Evolutionary conservation across 768 basidiomycete genomes (phyloP), one percentile per base, ranked within the genome.

Genomic region (Podaxis mareebaensis): DNA sequence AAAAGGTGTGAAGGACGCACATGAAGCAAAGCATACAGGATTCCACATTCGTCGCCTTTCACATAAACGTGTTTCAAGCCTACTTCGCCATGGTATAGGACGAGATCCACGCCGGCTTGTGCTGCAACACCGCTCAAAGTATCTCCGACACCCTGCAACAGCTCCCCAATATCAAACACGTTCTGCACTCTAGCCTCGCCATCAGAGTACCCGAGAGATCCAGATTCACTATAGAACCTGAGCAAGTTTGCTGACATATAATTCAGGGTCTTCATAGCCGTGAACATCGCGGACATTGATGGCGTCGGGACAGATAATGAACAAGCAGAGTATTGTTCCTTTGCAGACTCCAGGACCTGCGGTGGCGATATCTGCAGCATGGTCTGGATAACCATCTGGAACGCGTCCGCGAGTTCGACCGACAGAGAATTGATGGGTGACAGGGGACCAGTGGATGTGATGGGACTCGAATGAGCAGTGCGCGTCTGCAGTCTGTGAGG

Each of bases 121-220:
- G 93, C 89, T 38, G 93, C 93, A 46, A 87, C 80, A 12, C 94
- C 95, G 70, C 93, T 89, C 64, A 96, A 74, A 13, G 90, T 86
- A 76, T 98, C 95, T 10, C 93, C 95, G 8, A 95, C 88, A 70
- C 85, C 89, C 75, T 97, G 96, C 67, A 96, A 71, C 77, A 93
- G 79, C 73, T 98, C 95, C 24, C 92, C 95, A 42, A 97, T 86
- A 75, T 98, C 95, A 71, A 96, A 97, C 71, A 95, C 91, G 58
- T 85, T 84, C n/a, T 71, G 69, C 20, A 59, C 63, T 48, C 63
- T 67, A 61, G 20, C 61, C 58, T 55, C 61, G 40, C 53, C 22
- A 59, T 53, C 28, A 60, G 66, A 55, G 57, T 64, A 52, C 1
- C 58, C 53, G 33, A 39, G 38, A 49, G 58, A 68, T 51, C 44